These are phyloP conservation scores for Acrocalymma vagum DNA, from an alignment of 2,329 filamentous ascomycete genomes.

Conservation along the genomic window DNA sequence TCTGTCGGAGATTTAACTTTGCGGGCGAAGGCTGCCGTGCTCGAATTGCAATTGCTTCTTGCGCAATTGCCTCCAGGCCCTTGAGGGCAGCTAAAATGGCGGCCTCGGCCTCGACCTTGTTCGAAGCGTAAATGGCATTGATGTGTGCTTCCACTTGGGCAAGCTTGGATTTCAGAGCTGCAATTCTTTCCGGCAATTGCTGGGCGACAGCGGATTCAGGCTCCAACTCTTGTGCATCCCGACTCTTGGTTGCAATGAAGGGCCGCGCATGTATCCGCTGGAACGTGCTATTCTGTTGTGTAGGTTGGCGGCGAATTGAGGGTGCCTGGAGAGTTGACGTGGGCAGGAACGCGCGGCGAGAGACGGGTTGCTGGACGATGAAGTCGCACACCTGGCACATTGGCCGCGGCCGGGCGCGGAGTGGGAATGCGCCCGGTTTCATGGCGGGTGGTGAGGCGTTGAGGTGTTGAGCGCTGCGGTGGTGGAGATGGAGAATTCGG, in stretches of 20 bases:
- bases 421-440: constrained; percentile 35
- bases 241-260: constrained; percentile 29
- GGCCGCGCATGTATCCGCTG: constrained; percentile 24
- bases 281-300: constrained; percentile 23
- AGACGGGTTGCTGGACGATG: constrained; percentile 36
- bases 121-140: constrained; percentile 31
- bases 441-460: constrained; percentile 24
- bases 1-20: constrained; percentile 34
- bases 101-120: constrained; percentile 35
- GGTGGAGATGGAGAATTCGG: constrained; percentile 2
- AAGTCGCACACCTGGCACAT: constrained; percentile 45
- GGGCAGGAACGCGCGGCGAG: constrained; percentile 37
- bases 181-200: constrained; percentile 28
- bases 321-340: constrained; percentile 32
- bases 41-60: constrained; percentile 38
- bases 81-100: constrained; percentile 29
- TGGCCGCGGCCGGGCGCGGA: constrained; percentile 37
- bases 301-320: constrained; percentile 31
- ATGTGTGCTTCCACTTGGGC: constrained; percentile 37
- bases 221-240: constrained; percentile 21
- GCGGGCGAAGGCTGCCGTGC: constrained; percentile 29
- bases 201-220: constrained; percentile 15
- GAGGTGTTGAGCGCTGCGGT: constrained; percentile 1
- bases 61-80: constrained; percentile 31
- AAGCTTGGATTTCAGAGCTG: constrained; percentile 28